phyloP scores from a whole-genome alignment of 345 rosid genomes.

The Eucalyptus microcorys region DNA sequence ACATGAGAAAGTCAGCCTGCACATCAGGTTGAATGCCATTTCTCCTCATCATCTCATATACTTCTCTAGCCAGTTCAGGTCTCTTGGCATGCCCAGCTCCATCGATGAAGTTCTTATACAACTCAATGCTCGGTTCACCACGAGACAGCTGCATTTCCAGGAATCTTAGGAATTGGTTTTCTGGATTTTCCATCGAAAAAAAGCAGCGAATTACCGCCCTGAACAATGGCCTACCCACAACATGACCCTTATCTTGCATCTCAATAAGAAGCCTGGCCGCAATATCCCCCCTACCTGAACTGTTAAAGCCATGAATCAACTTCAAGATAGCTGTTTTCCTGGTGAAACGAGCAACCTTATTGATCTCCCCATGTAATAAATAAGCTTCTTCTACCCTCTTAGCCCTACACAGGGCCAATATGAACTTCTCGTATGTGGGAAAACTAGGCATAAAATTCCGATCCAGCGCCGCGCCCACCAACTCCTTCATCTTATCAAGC shows the following conservation, averaged over 20 bases:
- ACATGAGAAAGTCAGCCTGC: slow-evolving; percentile 29
- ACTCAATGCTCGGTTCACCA: slow-evolving; percentile 2
- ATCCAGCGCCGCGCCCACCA: slow-evolving; percentile 29
- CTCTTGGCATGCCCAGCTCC: slow-evolving; percentile 67
- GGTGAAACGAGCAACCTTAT: slow-evolving; percentile 13
- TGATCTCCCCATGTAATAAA: slow-evolving; percentile 31
- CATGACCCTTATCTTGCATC: slow-evolving; percentile 67
- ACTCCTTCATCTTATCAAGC: slow-evolving; percentile 53
- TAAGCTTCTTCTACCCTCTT: slow-evolving; percentile 51
- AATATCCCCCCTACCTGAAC: slow-evolving; percentile 38
- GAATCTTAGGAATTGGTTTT: slow-evolving; percentile 22
- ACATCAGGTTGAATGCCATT: slow-evolving; percentile 31
- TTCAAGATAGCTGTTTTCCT: slow-evolving; percentile 7
- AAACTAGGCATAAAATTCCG: slow-evolving; percentile 21
- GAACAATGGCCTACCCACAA: slow-evolving; percentile 11
- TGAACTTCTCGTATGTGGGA: slow-evolving; percentile 25
- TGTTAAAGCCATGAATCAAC: slow-evolving; percentile 43
- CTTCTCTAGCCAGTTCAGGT: slow-evolving; percentile 61
- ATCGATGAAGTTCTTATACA: slow-evolving; percentile 47
- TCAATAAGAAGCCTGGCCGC: slow-evolving; percentile 56
- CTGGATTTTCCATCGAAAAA: slow-evolving; percentile 30
- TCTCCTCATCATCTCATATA: slow-evolving; percentile 49
- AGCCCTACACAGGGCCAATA: slow-evolving; percentile 47
- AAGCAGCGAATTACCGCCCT: slow-evolving; percentile 47
- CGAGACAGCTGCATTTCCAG: slow-evolving; percentile 45